Evolutionary conservation across 805 yeast genomes (phyloP).

Genomic region (Teunomyces stri): DNA sequence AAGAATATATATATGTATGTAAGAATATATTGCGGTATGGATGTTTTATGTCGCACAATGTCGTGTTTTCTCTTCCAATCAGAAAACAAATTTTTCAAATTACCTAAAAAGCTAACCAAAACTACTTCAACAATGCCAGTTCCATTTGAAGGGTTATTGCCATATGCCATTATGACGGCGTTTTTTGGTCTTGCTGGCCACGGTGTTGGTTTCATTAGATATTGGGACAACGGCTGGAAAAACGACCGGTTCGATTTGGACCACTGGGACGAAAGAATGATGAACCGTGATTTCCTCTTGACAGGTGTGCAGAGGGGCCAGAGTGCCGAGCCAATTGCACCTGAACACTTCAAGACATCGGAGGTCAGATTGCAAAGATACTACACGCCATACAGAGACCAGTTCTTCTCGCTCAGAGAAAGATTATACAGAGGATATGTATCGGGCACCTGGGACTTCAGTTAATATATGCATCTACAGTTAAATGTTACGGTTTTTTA

Average conservation of each 20-base stretch:
- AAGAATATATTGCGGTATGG: not conserved
- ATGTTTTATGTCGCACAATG: not conserved
- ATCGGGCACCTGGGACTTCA: conserved; percentile 45
- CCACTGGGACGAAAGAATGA: conserved; percentile 43
- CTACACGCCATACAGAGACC: conserved; percentile 48
- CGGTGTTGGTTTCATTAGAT: conserved; percentile 43
- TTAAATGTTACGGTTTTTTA: no score
- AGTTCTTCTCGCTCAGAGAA: conserved; percentile 45
- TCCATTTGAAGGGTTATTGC: conserved; percentile 48
- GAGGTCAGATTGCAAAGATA: conserved; percentile 35
- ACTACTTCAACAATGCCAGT: conserved; percentile 34
- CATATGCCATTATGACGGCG: conserved; percentile 45
- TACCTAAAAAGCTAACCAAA: conserved; percentile 5
- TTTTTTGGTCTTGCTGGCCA: conserved; percentile 46
- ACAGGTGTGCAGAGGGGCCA: conserved; percentile 77
- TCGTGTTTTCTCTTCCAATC: conserved; percentile 14
- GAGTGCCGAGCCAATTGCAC: conserved; percentile 62
- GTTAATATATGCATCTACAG: conserved; percentile 10
- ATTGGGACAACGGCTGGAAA: conserved; percentile 51
- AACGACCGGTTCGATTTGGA: conserved; percentile 45
- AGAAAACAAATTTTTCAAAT: conserved; percentile 14
- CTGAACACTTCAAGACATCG: conserved; percentile 74
- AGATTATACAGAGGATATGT: conserved; percentile 47
- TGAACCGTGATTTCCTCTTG: conserved; percentile 73
- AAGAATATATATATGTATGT: no score